phyloP scores from a whole-genome alignment of 2,329 filamentous ascomycete genomes.

The Alternaria triticina region DNA sequence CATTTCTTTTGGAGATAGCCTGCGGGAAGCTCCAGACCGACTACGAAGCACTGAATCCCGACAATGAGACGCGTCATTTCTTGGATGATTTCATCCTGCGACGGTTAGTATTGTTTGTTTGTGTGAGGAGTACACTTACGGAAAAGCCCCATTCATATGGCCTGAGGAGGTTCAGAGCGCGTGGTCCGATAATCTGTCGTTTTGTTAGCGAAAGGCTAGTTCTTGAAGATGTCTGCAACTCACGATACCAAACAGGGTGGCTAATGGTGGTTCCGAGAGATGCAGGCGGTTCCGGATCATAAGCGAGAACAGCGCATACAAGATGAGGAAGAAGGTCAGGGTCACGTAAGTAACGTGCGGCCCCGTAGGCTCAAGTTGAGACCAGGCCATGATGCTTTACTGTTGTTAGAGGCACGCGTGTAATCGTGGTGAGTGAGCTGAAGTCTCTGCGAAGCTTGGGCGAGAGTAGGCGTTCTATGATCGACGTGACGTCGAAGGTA shows the following conservation, averaged over 20 bases:
- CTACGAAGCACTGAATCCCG: conserved; percentile 51
- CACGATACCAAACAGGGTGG: conserved; percentile 53
- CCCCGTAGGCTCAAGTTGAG: conserved; percentile 55
- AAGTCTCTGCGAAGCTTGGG: conserved; percentile 11
- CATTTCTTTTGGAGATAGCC: conserved; percentile 60
- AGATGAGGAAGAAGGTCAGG: conserved; percentile 54
- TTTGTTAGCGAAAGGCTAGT: neutral
- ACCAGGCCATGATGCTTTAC: conserved; percentile 46
- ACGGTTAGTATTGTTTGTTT: neutral
- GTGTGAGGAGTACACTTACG: neutral
- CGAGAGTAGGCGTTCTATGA: neutral
- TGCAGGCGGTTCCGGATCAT: conserved; percentile 57
- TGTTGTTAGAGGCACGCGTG: neutral
- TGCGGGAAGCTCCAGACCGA: conserved; percentile 49
- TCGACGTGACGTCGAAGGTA: conserved; percentile 4
- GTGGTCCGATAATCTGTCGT: conserved; percentile 48
- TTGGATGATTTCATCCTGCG: conserved; percentile 50
- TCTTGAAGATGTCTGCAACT: neutral
- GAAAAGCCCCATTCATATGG: conserved; percentile 51
- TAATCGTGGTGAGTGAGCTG: neutral
- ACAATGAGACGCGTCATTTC: conserved; percentile 55
- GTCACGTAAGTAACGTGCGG: conserved; percentile 55
- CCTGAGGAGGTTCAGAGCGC: conserved; percentile 47
- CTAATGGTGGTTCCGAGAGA: conserved; percentile 57
- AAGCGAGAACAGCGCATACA: conserved; percentile 54